Evolutionary conservation across 768 basidiomycete genomes (phyloP).

Genomic region (Suillus weaverae): DNA sequence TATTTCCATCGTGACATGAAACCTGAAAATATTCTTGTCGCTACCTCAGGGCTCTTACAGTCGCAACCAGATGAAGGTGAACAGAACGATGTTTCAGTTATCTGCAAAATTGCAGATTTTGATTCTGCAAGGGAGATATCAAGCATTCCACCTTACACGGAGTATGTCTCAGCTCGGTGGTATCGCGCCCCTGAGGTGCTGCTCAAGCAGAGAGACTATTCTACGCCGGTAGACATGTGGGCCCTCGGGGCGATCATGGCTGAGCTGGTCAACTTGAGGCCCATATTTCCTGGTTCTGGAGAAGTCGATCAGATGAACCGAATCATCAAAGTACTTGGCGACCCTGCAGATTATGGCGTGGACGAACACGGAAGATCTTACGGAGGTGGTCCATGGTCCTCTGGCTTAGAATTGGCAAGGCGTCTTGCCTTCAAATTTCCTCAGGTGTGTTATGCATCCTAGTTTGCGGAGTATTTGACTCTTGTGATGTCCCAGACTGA

Average conservation of each 20-base stretch:
- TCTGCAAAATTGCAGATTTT: slow-evolving; percentile 98
- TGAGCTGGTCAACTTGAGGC: slow-evolving; percentile 91
- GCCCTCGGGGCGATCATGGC: slow-evolving; percentile 98
- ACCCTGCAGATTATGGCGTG: slow-evolving; percentile 81
- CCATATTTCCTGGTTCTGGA: slow-evolving; percentile 91
- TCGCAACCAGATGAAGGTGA: slow-evolving; percentile 60
- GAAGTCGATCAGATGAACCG: slow-evolving; percentile 90
- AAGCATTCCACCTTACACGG: slow-evolving; percentile 92
- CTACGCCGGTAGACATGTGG: slow-evolving; percentile 99
- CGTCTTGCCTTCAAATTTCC: slow-evolving; percentile 85
- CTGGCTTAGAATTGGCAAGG: slow-evolving; percentile 85
- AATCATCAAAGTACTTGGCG: slow-evolving; percentile 89
- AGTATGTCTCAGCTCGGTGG: slow-evolving; percentile 99
- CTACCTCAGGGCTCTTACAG: slow-evolving; percentile 88
- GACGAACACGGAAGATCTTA: slow-evolving; percentile 65
- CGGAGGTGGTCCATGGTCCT: slow-evolving; percentile 88
- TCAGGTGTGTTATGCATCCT: slow-evolving; percentile 55
- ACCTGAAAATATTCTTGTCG: slow-evolving; percentile 97
- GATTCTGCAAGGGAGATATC: slow-evolving; percentile 90
- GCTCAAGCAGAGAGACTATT: slow-evolving; percentile 88
- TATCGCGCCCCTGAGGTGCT: slow-evolving; percentile 98
- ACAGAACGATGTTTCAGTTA: slow-evolving; percentile 91
- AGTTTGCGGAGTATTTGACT: slow-evolving; percentile 1
- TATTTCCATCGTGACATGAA: slow-evolving; percentile 99
- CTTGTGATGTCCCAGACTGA: slow-evolving; percentile 45